Base-by-base conservation (phyloP, 2,329 filamentous ascomycete genomes). In the Sphaerostilbella broomeana region DNA sequence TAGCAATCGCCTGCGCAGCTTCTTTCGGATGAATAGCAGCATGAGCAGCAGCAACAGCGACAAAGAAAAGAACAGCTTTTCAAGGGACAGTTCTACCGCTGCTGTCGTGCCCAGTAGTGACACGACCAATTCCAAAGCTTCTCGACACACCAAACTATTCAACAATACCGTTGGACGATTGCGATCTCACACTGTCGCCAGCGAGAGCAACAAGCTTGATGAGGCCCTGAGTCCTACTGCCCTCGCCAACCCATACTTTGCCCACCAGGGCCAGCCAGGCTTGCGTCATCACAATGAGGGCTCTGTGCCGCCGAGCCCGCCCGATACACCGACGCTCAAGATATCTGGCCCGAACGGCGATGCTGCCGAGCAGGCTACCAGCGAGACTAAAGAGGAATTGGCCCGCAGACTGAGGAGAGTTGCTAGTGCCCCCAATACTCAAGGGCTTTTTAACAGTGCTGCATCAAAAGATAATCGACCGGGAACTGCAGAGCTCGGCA, bases 191-290 rank as follows among this genome's bases (percentile, higher is more conserved):
- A 97, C 90, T 18, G 86, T 94, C 41, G 86, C 86, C 51, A 95
- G 88, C 64, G 90, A 95, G 65, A 89, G 89, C 52, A 88, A 95
- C 58, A 78, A 83, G 43, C 74, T 95, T 49, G 90, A 95, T 51
- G 89, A 95, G 62, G 72, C 78, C 46, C 73, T 94, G 55, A 95
- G 89, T 57, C 92, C 92, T 18, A 97, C 88, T 4, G 90, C 89
- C 36, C 81, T 90, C 57, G 90, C 88, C 48, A 98, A 98, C 61
- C 92, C 92, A 13, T 98, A 98, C 66, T 98, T 97, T 63, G 85
- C 81, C 50, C 92, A 97, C 60, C 92, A 98, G 65, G 92, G 92
- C 42, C 88, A 88, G 53, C 92, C 92, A 4, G 86, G 86, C 48
- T 71, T 97, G 53, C 83, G 90, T 58, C 92, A 98, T 67, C 88